Percentiles rank a stretch among this genome's conserved stretches.
Conservation (phyloP, 208 protist species). For the Trypanosomatidae sp. region DNA sequence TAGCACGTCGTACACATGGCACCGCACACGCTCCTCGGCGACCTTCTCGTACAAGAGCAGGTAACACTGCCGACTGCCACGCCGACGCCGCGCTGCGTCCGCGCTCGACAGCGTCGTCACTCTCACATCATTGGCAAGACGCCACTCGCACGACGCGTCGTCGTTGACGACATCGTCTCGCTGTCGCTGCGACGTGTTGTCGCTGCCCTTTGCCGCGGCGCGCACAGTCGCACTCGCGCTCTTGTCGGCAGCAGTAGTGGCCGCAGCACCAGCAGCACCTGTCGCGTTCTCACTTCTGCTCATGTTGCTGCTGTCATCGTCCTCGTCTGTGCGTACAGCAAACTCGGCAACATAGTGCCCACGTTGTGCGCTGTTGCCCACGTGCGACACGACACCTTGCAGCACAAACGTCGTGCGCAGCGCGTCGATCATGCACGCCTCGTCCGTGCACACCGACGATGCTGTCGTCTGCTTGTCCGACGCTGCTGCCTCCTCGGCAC, state of each 20-base stretch:
- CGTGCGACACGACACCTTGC: conserved; percentile 28
- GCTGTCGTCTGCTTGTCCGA: conserved; percentile 1
- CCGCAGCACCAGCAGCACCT: too few species aligned
- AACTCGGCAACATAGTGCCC: conserved; percentile 69
- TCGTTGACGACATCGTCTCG: too few species aligned
- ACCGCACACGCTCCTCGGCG: conserved; percentile 18
- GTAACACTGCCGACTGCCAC: conserved; percentile 22
- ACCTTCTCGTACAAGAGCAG: conserved; percentile 59
- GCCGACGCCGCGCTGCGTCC: conserved; percentile 4
- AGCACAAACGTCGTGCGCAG: conserved; percentile 23
- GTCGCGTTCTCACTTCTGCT: too few species aligned
- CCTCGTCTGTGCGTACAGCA: conserved; percentile 5
- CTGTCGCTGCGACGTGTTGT: too few species aligned
- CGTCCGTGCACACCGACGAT: background rate
- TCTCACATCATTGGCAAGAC: conserved; percentile 28
- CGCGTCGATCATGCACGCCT: conserved; percentile 6
- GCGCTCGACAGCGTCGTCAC: conserved; percentile 11
- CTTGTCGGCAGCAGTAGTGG: too few species aligned
- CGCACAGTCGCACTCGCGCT: too few species aligned
- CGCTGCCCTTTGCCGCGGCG: too few species aligned
- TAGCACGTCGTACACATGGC: conserved; percentile 21
- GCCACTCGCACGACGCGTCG: conserved; percentile 24
- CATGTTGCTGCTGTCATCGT: background rate
- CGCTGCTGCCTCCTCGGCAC: background rate
- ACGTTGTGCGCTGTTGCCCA: conserved; percentile 22